Evolutionary conservation across 2,329 filamentous ascomycete species (phyloP), one percentile per base, ranked within the genome.

Genomic region (Truncatella angustata): DNA sequence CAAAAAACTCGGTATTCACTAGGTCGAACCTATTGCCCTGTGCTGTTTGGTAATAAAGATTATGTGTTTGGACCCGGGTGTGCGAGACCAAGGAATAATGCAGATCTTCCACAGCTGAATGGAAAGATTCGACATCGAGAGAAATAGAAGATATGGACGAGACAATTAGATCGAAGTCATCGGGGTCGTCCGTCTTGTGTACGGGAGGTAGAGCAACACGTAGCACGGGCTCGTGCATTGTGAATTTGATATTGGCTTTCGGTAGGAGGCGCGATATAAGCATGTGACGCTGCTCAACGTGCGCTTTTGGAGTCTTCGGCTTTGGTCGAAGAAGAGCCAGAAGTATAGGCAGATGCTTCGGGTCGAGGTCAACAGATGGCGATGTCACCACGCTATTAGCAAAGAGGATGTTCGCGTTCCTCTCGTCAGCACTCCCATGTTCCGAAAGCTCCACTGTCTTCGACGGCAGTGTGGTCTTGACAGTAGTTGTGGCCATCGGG

Each of bases 381-480:
- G 94, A 99, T 0, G 94, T 99, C 54, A 97, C 85, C 43, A 99
- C 93, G 5, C 96, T 85, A 68, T 99, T 99, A 36, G 93, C 92
- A 66, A 97, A 97, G 14, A 99, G 77, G 35, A 99, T 94, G 66
- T 99, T 99, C 45, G 91, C 89, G 63, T 99, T 99, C 56, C 90
- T 85, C 70, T 97, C 91, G 58, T 88, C 87, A 10, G 81, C 78
- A 34, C 83, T 86, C 59, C 87, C 87, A 30, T 87, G 81, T 53
- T 86, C 81, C 2, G 86, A 82, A 50, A 92, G 81, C 65, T 93
- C 88, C 10, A 99, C 86, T 0, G 92, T 96, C 70, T 97, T 97
- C 11, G 94, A 95, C 5, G 93, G 93, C 6, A 97, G 73, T 0
- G 95, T 99, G 0, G 94, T 97, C 68, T 93, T 91, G 54, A 97